Percentiles rank a stretch among this genome's conserved stretches.
Evolutionary conservation across 1,139 yeast genomes (phyloP).

Genomic region (Casaregolazyma suthepensis): DNA sequence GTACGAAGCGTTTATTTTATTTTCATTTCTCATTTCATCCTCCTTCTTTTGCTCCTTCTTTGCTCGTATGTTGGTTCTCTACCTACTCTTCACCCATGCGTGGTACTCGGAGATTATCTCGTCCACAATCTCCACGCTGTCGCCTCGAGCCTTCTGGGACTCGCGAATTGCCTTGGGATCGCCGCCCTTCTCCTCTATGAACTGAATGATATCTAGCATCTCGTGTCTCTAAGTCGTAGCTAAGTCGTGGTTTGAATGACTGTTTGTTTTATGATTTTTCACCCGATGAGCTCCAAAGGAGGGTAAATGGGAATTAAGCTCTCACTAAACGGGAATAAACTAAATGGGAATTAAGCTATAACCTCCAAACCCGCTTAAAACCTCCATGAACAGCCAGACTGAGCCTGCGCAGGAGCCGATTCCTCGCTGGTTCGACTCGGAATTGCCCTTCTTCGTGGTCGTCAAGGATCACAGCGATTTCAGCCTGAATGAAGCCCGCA

Average conservation of each 20-base stretch:
- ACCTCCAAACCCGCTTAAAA: too few species aligned
- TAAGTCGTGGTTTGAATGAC: neutral
- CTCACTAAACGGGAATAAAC: too few species aligned
- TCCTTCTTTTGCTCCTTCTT: too few species aligned
- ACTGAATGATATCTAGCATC: constrained; percentile 89
- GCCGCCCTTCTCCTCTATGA: constrained; percentile 94
- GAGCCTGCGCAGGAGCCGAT: neutral
- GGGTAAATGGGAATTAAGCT: neutral
- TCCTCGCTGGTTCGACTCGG: constrained; percentile 19
- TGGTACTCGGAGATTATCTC: constrained; percentile 88
- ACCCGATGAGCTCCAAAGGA: neutral
- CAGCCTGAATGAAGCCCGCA: neutral
- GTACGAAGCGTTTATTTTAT: too few species aligned
- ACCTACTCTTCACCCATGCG: constrained; percentile 68
- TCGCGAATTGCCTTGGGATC: constrained; percentile 80
- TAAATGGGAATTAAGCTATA: too few species aligned
- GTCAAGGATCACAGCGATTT: constrained; percentile 18
- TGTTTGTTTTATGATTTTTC: neutral
- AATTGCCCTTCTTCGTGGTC: constrained; percentile 25
- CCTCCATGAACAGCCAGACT: neutral
- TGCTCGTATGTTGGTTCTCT: too few species aligned
- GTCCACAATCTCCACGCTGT: constrained; percentile 87
- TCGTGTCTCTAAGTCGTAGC: constrained; percentile 5
- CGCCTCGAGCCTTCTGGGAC: constrained; percentile 94
- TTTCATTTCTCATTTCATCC: too few species aligned